A percentile compares a stretch with the other conserved stretches of the same genome.
Conservation (phyloP, 768 basidiomycete species). For the Pulveroboletus sp. region DNA sequence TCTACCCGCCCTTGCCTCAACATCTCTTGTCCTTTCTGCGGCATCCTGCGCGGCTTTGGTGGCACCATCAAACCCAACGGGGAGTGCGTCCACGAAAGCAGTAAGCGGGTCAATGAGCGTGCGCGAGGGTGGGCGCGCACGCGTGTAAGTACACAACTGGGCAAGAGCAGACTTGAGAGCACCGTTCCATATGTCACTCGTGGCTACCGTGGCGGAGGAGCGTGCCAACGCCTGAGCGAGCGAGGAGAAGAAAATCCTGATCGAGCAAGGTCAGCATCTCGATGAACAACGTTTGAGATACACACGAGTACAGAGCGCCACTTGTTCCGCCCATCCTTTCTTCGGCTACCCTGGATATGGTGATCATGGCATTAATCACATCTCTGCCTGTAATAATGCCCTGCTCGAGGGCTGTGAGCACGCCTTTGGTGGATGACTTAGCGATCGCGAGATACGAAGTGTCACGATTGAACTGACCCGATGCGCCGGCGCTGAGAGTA, state of each 20-base stretch:
- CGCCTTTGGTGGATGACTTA: constrained; percentile 38
- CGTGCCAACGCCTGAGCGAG: constrained; percentile 70
- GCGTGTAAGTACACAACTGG: constrained; percentile 79
- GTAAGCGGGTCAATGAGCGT: constrained; percentile 91
- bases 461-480: constrained; percentile 39
- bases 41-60: constrained; percentile 61
- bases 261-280: neutral
- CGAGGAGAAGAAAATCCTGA: constrained; percentile 87
- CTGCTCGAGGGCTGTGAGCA: constrained; percentile 54
- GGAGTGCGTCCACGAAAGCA: constrained; percentile 55
- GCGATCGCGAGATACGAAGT: neutral
- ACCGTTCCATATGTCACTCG: constrained; percentile 54
- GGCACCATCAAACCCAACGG: constrained; percentile 45
- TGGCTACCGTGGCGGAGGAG: constrained; percentile 28
- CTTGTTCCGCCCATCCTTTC: constrained; percentile 90
- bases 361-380: constrained; percentile 60
- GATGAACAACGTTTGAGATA: constrained; percentile 12
- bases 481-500: constrained; percentile 72
- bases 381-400: constrained; percentile 61
- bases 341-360: constrained; percentile 73
- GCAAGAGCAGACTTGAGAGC: constrained; percentile 57
- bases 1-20: constrained; percentile 84
- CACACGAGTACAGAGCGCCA: constrained; percentile 88
- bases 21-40: constrained; percentile 69
- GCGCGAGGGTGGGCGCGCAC: constrained; percentile 84